Conservation (phyloP, 2,329 filamentous ascomycete genomes). For the Rutstroemia sydowiana region DNA sequence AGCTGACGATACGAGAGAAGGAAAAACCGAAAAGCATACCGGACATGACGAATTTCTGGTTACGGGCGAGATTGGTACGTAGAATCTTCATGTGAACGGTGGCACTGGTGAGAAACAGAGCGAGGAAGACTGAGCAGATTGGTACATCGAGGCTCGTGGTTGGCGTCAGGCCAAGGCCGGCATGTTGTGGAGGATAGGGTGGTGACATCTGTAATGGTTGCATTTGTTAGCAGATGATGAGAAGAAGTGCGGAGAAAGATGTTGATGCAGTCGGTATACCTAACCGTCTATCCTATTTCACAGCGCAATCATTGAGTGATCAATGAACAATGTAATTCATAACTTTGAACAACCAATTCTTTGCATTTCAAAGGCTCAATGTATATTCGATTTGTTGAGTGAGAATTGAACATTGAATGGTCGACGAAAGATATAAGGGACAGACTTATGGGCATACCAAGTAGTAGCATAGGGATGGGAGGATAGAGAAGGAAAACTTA, state of each 20-base stretch:
- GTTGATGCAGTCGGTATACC: neutral
- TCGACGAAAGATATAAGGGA: too few species aligned
- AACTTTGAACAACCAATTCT: too few species aligned
- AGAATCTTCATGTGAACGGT: slow-evolving; percentile 52
- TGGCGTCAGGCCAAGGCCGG: slow-evolving; percentile 52
- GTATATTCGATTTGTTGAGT: too few species aligned
- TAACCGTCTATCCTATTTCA: too few species aligned
- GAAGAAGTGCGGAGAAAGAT: neutral
- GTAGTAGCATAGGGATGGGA: too few species aligned
- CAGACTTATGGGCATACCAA: too few species aligned
- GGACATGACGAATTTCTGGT: slow-evolving; percentile 53
- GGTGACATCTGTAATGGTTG: neutral
- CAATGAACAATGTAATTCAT: too few species aligned
- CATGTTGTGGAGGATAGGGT: slow-evolving; percentile 32
- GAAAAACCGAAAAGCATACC: slow-evolving; percentile 51
- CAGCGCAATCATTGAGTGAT: too few species aligned
- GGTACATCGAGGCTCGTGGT: slow-evolving; percentile 53
- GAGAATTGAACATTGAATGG: too few species aligned
- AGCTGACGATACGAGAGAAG: slow-evolving; percentile 43
- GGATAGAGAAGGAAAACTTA: too few species aligned
- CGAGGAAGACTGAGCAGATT: slow-evolving; percentile 55
- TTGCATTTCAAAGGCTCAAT: too few species aligned
- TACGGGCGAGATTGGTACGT: slow-evolving; percentile 16
- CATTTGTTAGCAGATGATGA: neutral
- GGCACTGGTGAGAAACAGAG: slow-evolving; percentile 48